These are phyloP conservation scores for Penicillium psychrofluorescens DNA, from an alignment of 495 filamentous ascomycete species.

Conservation along the genomic window DNA sequence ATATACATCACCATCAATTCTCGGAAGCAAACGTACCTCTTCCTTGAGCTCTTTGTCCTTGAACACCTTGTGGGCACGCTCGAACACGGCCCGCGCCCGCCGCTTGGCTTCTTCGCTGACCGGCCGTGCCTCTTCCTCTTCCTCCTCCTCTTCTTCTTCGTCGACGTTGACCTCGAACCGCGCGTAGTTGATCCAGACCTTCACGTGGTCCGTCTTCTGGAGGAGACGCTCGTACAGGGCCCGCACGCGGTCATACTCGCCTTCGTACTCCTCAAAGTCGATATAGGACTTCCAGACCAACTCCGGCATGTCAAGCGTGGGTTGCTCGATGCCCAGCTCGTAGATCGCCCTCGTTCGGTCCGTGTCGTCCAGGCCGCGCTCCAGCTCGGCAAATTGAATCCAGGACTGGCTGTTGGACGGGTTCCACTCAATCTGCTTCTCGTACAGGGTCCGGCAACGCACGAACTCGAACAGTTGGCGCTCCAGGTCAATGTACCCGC, in stretches of 20 bases:
- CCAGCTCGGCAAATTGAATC: conserved; percentile 91
- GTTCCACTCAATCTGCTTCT: conserved; percentile 90
- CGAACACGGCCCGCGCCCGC: conserved; percentile 76
- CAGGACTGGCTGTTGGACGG: conserved; percentile 82
- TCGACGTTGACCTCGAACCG: conserved; percentile 90
- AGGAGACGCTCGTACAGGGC: conserved; percentile 86
- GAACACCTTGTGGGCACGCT: conserved; percentile 79
- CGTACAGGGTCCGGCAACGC: conserved; percentile 82
- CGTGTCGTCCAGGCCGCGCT: conserved; percentile 80
- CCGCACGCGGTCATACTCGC: conserved; percentile 75
- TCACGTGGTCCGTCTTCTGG: conserved; percentile 91
- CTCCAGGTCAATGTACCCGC: conserved; percentile 87
- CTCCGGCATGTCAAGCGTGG: conserved; percentile 93
- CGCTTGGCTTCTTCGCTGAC: conserved; percentile 77
- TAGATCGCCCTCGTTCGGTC: conserved; percentile 87
- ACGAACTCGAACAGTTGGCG: conserved; percentile 86
- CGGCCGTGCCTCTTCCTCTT: conserved; percentile 54
- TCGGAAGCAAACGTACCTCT: conserved; percentile 46
- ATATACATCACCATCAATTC: neutral
- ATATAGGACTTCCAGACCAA: conserved; percentile 96
- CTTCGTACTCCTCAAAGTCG: conserved; percentile 93
- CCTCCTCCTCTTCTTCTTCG: conserved; percentile 57
- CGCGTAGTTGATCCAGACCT: conserved; percentile 97
- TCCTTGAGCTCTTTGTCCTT: conserved; percentile 91
- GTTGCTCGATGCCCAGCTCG: conserved; percentile 80